A percentile compares a stretch with the other conserved stretches of the same genome.
Conservation (phyloP, 108 stramenopile genomes). For the Conticribra guillardii region DNA sequence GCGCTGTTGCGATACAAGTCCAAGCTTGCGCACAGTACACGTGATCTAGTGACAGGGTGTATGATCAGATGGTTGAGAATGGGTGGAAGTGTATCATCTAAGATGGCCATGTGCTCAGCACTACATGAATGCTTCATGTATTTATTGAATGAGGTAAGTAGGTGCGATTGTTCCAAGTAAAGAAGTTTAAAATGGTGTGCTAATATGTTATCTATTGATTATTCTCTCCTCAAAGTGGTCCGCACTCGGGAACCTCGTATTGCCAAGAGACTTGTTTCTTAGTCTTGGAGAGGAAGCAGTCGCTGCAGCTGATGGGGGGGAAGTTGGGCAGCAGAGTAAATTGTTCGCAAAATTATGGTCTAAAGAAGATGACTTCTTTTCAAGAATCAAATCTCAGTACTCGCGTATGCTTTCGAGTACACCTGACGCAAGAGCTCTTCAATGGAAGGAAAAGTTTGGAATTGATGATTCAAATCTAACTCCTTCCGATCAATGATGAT, state of each 20-base stretch:
- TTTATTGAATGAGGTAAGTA: slow-evolving; percentile 67
- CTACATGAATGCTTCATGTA: slow-evolving; percentile 55
- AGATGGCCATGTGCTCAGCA: slow-evolving; percentile 28
- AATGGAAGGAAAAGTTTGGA: slow-evolving; percentile 75
- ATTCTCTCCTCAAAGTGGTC: slow-evolving; percentile 53
- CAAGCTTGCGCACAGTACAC: slow-evolving; percentile 62
- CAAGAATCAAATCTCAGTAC: slow-evolving; percentile 63
- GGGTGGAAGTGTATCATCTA: slow-evolving; percentile 10
- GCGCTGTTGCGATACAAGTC: slow-evolving; percentile 76
- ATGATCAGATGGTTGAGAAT: slow-evolving; percentile 71
- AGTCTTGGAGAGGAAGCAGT: slow-evolving; percentile 57
- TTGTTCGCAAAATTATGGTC: slow-evolving; percentile 63
- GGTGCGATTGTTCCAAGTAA: too few relatives aligned
- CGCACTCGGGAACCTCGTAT: slow-evolving; percentile 68
- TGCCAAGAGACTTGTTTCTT: slow-evolving; percentile 74
- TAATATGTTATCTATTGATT: neutral
- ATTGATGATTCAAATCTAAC: slow-evolving; percentile 14
- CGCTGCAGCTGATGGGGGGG: slow-evolving; percentile 48
- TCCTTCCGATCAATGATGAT: too few relatives aligned
- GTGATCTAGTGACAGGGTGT: slow-evolving; percentile 69
- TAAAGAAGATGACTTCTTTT: slow-evolving; percentile 47
- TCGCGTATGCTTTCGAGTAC: slow-evolving; percentile 60
- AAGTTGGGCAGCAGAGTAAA: slow-evolving; percentile 35
- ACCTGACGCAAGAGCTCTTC: slow-evolving; percentile 50
- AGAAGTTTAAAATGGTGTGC: neutral